Conservation (phyloP, 352 stramenopile genomes). For the Globisporangium viniferum region DNA sequence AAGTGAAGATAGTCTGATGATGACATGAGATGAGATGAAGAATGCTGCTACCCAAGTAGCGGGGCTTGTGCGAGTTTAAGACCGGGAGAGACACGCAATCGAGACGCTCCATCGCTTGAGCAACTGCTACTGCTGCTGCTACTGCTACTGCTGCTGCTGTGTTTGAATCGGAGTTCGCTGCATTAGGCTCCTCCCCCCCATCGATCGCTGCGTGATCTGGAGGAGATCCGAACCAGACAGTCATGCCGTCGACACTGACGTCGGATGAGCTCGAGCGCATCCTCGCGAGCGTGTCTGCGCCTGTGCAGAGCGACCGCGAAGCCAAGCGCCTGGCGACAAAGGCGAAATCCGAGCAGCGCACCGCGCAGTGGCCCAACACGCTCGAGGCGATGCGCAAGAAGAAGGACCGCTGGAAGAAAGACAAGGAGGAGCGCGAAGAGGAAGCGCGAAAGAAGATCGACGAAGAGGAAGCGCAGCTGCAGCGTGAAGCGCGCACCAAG, state of each 20-base stretch:
- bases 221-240: neutral
- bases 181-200: no score
- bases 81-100: neutral
- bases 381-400: constrained; percentile 87
- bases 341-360: constrained; percentile 75
- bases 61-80: no score
- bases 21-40: neutral
- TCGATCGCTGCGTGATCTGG: no score
- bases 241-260: constrained; percentile 43
- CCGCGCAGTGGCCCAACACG: constrained; percentile 90
- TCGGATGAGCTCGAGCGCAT: constrained; percentile 71
- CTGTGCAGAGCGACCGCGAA: constrained; percentile 63
- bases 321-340: constrained; percentile 62
- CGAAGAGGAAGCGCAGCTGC: constrained; percentile 71
- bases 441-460: constrained; percentile 68
- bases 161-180: neutral
- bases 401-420: constrained; percentile 90
- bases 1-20: neutral
- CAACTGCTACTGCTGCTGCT: no score
- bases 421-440: constrained; percentile 86
- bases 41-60: neutral
- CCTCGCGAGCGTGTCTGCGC: constrained; percentile 61
- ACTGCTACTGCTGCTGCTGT: neutral
- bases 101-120: neutral
- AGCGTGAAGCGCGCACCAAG: constrained; percentile 63